Conservation (phyloP, 441 rosid species). For the Erodium texanum region DNA sequence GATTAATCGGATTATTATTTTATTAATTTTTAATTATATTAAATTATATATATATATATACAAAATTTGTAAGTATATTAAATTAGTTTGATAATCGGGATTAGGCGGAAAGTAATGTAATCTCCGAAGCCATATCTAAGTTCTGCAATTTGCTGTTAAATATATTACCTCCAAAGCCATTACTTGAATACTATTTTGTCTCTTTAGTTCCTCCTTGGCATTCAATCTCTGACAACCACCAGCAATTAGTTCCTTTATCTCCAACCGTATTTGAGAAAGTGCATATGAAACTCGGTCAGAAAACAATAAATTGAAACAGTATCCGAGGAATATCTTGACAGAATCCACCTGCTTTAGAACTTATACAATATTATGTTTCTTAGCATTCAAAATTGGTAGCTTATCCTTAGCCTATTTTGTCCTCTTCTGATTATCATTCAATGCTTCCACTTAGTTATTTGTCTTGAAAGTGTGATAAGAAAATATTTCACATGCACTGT, state of each 20-base stretch:
- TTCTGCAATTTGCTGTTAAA: too few species aligned
- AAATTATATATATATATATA: too few species aligned
- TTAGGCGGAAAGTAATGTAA: too few species aligned
- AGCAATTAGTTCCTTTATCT: constrained; percentile 7
- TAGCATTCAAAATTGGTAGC: constrained; percentile 56
- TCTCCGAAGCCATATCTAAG: too few species aligned
- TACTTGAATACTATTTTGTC: constrained; percentile 42
- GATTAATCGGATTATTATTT: too few species aligned
- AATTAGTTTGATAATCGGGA: too few species aligned
- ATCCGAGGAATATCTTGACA: not conserved
- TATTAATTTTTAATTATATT: too few species aligned
- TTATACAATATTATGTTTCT: constrained; percentile 78
- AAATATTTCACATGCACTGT: not conserved
- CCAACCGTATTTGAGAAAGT: not conserved
- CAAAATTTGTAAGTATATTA: too few species aligned
- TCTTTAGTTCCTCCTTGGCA: constrained; percentile 80
- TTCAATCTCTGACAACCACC: constrained; percentile 48
- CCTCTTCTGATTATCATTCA: constrained; percentile 41
- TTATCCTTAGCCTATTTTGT: constrained; percentile 57
- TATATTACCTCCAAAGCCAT: too few species aligned
- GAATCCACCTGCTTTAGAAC: constrained; percentile 63
- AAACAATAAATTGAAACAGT: not conserved
- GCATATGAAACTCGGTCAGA: not conserved
- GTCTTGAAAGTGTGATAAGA: constrained; percentile 22
- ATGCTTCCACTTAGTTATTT: constrained; percentile 21